Percentiles rank a stretch among this genome's conserved stretches.
Evolutionary conservation across 192 early-diverging fungal genomes (phyloP).

Genomic region (Dispira parvispora): DNA sequence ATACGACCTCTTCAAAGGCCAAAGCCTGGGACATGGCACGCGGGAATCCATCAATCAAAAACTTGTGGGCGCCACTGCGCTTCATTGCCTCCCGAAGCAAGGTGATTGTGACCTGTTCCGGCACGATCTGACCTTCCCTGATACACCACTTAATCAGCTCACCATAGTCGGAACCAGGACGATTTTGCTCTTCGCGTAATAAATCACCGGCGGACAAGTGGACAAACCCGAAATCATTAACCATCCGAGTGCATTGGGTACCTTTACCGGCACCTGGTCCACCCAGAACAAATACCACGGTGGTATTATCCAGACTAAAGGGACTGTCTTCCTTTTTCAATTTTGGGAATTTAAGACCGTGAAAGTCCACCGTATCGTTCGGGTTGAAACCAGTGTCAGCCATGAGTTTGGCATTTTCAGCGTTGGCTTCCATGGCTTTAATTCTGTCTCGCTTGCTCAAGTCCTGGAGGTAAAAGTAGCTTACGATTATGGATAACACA

Average conservation of each 20-base stretch:
- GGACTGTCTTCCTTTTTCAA: conserved; percentile 1
- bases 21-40: conserved; percentile 81
- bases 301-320: conserved; percentile 34
- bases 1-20: conserved; percentile 80
- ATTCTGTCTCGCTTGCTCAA: neutral
- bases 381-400: conserved; percentile 4
- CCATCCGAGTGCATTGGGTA: conserved; percentile 81
- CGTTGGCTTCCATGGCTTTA: neutral
- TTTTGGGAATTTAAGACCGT: conserved; percentile 5
- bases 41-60: conserved; percentile 97
- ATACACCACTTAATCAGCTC: conserved; percentile 86
- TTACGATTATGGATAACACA: neutral
- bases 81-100: conserved; percentile 84
- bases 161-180: conserved; percentile 66
- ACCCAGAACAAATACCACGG: conserved; percentile 83
- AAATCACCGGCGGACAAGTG: conserved; percentile 95
- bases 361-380: neutral
- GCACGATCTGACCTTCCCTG: conserved; percentile 88
- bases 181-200: conserved; percentile 77
- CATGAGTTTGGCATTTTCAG: neutral
- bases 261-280: conserved; percentile 89
- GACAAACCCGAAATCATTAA: conserved; percentile 80
- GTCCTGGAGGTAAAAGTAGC: neutral
- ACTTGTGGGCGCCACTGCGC: conserved; percentile 41
- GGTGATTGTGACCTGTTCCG: conserved; percentile 85